phyloP scores from a whole-genome alignment of 768 basidiomycete genomes.

The Pholiota molesta region DNA sequence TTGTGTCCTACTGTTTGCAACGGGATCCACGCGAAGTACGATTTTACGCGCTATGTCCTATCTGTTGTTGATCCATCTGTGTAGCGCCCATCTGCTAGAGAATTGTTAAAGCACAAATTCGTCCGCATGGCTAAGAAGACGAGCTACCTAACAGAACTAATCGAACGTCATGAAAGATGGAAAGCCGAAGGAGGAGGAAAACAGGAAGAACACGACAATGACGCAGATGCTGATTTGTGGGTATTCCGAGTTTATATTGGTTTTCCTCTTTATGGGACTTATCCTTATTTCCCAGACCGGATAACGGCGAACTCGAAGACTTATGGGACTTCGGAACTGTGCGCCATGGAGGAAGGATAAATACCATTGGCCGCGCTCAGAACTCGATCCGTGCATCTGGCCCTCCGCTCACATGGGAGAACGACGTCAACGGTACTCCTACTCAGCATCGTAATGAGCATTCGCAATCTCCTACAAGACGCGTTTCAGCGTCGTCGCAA shows the following conservation, averaged over 20 bases:
- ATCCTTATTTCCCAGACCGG: conserved; percentile 39
- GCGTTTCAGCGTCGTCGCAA: conserved; percentile 38
- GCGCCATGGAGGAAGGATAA: conserved; percentile 63
- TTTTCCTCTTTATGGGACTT: not conserved
- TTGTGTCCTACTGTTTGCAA: conserved; percentile 90
- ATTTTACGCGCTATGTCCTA: conserved; percentile 14
- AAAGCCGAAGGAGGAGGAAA: conserved; percentile 85
- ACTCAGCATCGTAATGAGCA: conserved; percentile 45
- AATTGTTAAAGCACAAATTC: conserved; percentile 96
- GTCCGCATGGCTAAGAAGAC: conserved; percentile 95
- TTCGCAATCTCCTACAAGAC: conserved; percentile 29
- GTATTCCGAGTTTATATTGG: conserved; percentile 27
- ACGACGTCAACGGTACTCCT: conserved; percentile 58
- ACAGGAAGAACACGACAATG: conserved; percentile 70
- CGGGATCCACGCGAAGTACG: conserved; percentile 90
- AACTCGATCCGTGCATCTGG: conserved; percentile 62
- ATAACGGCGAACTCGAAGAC: conserved; percentile 70
- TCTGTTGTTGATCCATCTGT: not conserved
- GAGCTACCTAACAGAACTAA: conserved; percentile 91
- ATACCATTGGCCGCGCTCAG: conserved; percentile 69
- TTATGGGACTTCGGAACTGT: conserved; percentile 99
- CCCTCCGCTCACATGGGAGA: conserved; percentile 80
- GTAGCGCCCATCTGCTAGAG: conserved; percentile 92
- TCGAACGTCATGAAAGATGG: conserved; percentile 94
- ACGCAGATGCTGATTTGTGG: conserved; percentile 65